Base-by-base conservation (phyloP, 2,329 filamentous ascomycete genomes). In the Colletotrichum gigasporum region DNA sequence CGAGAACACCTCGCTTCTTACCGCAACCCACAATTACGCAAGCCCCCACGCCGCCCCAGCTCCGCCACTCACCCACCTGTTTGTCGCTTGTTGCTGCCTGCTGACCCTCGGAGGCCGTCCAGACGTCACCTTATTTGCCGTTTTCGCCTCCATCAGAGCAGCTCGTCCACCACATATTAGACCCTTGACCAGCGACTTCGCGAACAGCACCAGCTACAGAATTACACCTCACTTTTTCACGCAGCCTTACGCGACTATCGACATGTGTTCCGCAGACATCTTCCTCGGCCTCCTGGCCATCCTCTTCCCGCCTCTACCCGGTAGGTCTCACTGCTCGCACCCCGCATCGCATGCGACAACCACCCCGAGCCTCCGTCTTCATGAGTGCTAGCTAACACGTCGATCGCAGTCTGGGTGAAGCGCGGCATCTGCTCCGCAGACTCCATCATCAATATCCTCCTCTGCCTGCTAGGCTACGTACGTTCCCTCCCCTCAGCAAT, bases 371-470 rank as follows among this genome's bases (percentile, higher is more conserved):
- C n/a, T n/a, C n/a, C 7, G 3, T 18, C 18, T n/a, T 39, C 12
- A 8, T 8, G 2, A 41, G 39, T 7, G 65, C 77, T 81, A 73
- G 80, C 76, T n/a, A 59, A 42, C 54, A 24, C n/a, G 0, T 4
- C 8, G 32, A 7, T 14, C 37, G 55, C 72, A 93, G 96, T 99
- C 72, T 99, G 96, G 96, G 93, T 99, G 66, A 99, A 98, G 82
- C 84, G 91, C 73, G 96, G 96, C 68, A 85, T 99, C 80, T 99
- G 96, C 84, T 92, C 90, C 67, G 93, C 90, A 61, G 96, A 98
- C 81, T 95, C 92, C 8, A 74, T 98, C 72, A 97, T 99, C 83
- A 99, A 99, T 83, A 90, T 98, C 77, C 90, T 94, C 47, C 93
- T 98, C 72, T 96, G 91, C 78, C 76, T 88, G 56, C 87, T 95